Conservation (phyloP, 768 basidiomycete species). For the Phlebiopsis flavidoalba region DNA sequence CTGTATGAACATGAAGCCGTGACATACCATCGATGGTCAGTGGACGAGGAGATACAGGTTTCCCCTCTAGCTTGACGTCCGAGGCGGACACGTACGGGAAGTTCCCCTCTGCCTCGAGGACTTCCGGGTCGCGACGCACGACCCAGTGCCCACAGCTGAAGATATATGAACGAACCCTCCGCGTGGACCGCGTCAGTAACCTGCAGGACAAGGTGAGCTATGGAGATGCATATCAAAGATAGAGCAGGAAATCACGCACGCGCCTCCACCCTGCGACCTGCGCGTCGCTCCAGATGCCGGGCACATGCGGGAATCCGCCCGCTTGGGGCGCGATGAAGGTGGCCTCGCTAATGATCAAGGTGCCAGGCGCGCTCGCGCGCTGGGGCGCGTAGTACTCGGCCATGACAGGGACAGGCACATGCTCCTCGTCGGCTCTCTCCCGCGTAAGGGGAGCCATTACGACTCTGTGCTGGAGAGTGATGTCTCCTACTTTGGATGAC, state of each 20-base stretch:
- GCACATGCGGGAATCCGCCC: conserved; percentile 44
- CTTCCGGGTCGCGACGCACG: conserved; percentile 28
- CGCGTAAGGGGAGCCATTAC: conserved; percentile 49
- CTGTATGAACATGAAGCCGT: conserved; percentile 27
- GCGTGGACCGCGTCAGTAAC: conserved; percentile 52
- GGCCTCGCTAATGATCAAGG: conserved; percentile 53
- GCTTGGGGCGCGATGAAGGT: conserved; percentile 47
- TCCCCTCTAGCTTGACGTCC: conserved; percentile 15
- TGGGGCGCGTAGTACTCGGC: conserved; percentile 42
- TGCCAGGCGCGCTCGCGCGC: conserved; percentile 42
- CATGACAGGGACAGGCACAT: conserved; percentile 28
- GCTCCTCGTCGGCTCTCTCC: conserved; percentile 26
- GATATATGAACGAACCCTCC: conserved; percentile 42
- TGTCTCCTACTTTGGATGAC: conserved; percentile 36
- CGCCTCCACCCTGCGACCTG: conserved; percentile 50
- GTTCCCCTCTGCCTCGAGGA: conserved; percentile 31
- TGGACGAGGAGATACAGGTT: conserved; percentile 14
- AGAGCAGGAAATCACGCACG: conserved; percentile 23
- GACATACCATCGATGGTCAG: conserved; percentile 16
- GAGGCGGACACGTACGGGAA: conserved; percentile 32
- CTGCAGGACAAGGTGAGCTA: conserved; percentile 20
- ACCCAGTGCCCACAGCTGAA: conserved; percentile 54
- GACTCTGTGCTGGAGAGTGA: conserved; percentile 41
- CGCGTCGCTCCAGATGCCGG: conserved; percentile 57
- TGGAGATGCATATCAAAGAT: background rate